Conservation (phyloP, 305 asterid genomes). For the Fraxinus sp. region DNA sequence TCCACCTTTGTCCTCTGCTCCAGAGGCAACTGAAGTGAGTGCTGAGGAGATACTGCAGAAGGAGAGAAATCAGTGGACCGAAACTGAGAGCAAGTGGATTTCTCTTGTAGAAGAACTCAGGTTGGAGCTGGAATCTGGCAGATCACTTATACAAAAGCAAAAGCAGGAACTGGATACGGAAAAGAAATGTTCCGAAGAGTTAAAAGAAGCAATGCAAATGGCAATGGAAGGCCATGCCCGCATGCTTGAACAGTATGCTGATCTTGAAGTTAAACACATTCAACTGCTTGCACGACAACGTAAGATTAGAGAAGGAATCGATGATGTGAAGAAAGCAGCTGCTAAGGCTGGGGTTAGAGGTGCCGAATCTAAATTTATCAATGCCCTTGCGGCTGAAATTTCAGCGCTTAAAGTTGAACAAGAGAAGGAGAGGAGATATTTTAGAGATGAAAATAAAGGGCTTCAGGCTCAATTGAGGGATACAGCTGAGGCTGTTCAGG, state of each 20-base stretch:
- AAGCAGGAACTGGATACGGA: constrained; percentile 79
- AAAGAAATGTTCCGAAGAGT: constrained; percentile 86
- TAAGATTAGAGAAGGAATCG: constrained; percentile 78
- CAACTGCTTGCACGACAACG: constrained; percentile 80
- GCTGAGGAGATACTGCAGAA: constrained; percentile 64
- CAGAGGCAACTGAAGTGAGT: constrained; percentile 49
- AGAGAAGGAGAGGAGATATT: constrained; percentile 78
- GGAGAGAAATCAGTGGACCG: constrained; percentile 80
- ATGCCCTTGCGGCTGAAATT: constrained; percentile 87
- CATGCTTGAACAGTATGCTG: constrained; percentile 98
- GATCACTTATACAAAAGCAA: constrained; percentile 54
- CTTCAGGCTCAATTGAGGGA: constrained; percentile 94
- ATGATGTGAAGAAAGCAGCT: constrained; percentile 93
- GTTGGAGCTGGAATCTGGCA: constrained; percentile 64
- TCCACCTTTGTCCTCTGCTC: constrained; percentile 40
- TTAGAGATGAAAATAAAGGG: constrained; percentile 81
- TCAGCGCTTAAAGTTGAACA: constrained; percentile 78
- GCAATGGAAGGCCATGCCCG: constrained; percentile 99
- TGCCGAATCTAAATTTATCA: constrained; percentile 83
- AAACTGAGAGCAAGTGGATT: constrained; percentile 88
- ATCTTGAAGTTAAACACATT: constrained; percentile 93
- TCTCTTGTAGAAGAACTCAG: constrained; percentile 77
- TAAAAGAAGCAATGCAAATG: constrained; percentile 96
- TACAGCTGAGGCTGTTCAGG: constrained; percentile 99
- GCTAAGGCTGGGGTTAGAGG: constrained; percentile 90